Evolutionary conservation across 2,329 filamentous ascomycete species (phyloP), one percentile per base, ranked within the genome.

Genomic region (Corniculantispora saksenae): DNA sequence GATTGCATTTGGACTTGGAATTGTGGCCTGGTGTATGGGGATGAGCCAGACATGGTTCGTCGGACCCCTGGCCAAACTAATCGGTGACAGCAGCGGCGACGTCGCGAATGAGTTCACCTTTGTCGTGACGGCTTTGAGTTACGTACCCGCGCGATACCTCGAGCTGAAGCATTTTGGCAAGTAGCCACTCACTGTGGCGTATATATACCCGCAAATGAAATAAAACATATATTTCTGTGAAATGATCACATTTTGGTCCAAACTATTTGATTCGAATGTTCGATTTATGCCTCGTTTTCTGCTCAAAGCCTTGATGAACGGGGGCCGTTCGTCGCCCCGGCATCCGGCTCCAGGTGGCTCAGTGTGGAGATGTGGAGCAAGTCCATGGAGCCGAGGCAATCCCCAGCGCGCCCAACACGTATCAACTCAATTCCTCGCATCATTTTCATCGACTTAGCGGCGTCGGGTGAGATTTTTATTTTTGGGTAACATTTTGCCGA

Each of bases 81-180:
- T 85, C 13, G 86, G 86, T 0, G 84, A 87, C 61, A 82, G 86
- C 69, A 86, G 86, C 2, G 86, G 88, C 63, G 86, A 89, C 74
- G 75, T 86, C 71, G 85, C 84, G 0, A 71, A 68, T 51, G 67
- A 72, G 58, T 66, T 71, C 55, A 71, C 70, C 1, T 83, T 88
- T 69, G 80, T 79, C 23, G 73, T 83, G 21, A 80, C 79, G 10
- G 76, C 70, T 1, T 19, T 82, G 29, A 73, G 71, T 25, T 83
- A 81, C 66, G 25, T 77, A 5, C 79, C 79, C 2, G 73, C 81
- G 3, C 73, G 80, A 15, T 80, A 77, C 72, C 55, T 80, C 2
- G 81, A 82, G 71, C 72, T 77, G n/a, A 75, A 70, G 66, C 64
- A 57, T 19, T 57, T 70, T 51, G 32, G 53, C 32, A 38, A 32